These are phyloP conservation scores for Aureobasidium pullulans DNA, from an alignment of 2,329 filamentous ascomycete genomes.

Conservation along the genomic window DNA sequence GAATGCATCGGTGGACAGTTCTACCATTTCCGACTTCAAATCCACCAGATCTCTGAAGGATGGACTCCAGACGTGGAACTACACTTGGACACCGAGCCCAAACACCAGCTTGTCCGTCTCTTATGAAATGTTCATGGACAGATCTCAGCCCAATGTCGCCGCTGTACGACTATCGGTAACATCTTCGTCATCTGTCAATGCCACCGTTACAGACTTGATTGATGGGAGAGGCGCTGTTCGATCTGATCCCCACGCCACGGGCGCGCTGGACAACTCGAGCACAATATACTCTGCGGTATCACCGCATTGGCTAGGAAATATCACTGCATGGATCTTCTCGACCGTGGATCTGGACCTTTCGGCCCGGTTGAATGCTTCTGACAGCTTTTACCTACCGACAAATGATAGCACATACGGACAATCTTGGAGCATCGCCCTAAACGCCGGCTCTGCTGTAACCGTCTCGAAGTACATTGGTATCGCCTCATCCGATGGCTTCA, in stretches of 20 bases:
- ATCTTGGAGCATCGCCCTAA: slow-evolving; percentile 46
- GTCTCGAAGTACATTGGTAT: slow-evolving; percentile 62
- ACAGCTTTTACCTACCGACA: slow-evolving; percentile 42
- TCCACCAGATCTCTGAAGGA: slow-evolving; percentile 56
- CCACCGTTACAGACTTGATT: slow-evolving; percentile 57
- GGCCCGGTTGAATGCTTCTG: slow-evolving; percentile 37
- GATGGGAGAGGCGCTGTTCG: slow-evolving; percentile 63
- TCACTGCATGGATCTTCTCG: slow-evolving; percentile 55
- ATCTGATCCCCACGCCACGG: slow-evolving; percentile 51
- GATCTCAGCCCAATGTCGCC: slow-evolving; percentile 54
- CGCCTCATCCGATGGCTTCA: slow-evolving; percentile 62
- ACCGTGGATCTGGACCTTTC: slow-evolving; percentile 32
- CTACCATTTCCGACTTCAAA: slow-evolving; percentile 53
- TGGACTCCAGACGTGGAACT: slow-evolving; percentile 58
- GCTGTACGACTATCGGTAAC: slow-evolving; percentile 54
- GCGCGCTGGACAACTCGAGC: slow-evolving; percentile 41
- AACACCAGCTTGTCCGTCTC: slow-evolving; percentile 48
- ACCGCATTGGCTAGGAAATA: slow-evolving; percentile 53
- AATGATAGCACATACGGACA: slow-evolving; percentile 62
- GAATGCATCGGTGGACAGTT: slow-evolving; percentile 52
- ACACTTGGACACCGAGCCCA: slow-evolving; percentile 54
- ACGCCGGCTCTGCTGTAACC: slow-evolving; percentile 45
- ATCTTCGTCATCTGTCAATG: slow-evolving; percentile 45
- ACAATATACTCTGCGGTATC: slow-evolving; percentile 59
- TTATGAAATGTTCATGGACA: slow-evolving; percentile 62